Evolutionary conservation across 371 early-diverging fungal genomes (phyloP), one percentile per base, ranked within the genome.

Genomic region (Hamiltosporidium magnivora): DNA sequence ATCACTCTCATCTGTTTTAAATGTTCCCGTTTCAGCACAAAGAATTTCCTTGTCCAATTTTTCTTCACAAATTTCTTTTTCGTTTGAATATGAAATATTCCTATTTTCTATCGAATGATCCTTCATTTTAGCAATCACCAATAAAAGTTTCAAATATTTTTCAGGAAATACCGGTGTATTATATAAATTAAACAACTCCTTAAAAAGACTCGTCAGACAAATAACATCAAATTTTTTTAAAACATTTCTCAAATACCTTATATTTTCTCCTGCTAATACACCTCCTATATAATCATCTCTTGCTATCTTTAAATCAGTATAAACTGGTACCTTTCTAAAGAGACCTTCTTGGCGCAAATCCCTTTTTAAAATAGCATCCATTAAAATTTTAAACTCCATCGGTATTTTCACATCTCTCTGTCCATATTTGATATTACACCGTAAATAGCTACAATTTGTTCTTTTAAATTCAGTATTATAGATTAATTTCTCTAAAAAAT

Each of bases 81-180:
- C 25, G 25, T 25, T 25, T 25, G 25, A 25, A 25, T 25, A 25
- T 25, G 25, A 25, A 25, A 25, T 25, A 25, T 25, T 25, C 25
- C 25, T 25, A 25, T 25, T 25, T 25, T 25, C 25, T 0, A 25
- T 25, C 25, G 25, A 25, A 25, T 25, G 25, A 25, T 25, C 25
- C 25, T 25, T 25, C 12, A 74, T 58, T 9, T 61, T 59, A 37
- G 39, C 3, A 6, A 74, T 64, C 44, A 63, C 63, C 1, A 68
- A 36, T n/a, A 70, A 60, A 40, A 67, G 64, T 9, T 63, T 38
- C 36, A 74, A n/a, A 56, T 54, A 56, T 3, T 40, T 42, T 6
- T 59, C 49, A 6, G 78, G 72, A 42, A 77, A 67, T 3, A 77
- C 55, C n/a, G 72, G 9, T 37, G 37, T 49, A 12, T 68, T 55